A percentile compares a stretch with the other conserved stretches of the same genome.
Conservation (phyloP, 306 rosid species). For the Betula pendula region DNA sequence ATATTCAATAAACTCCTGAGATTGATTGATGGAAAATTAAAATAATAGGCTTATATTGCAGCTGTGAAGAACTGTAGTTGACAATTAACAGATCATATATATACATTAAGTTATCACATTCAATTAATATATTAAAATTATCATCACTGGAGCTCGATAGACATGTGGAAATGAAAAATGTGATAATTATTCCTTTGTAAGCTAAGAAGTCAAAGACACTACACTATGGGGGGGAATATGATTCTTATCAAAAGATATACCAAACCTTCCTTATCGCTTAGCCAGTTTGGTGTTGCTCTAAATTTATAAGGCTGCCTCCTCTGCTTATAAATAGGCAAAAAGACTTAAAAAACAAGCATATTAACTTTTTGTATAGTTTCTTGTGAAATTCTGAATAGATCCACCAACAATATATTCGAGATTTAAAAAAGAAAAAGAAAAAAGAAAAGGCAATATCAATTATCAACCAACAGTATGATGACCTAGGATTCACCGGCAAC, state of each 20-base stretch:
- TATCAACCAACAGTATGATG: conserved; percentile 23
- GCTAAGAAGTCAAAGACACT: too few species aligned
- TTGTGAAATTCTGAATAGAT: conserved; percentile 35
- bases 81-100: too few species aligned
- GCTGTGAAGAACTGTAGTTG: too few species aligned
- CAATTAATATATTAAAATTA: neutral
- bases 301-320: neutral
- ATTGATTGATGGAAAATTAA: neutral
- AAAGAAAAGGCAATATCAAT: neutral
- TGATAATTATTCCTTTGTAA: neutral
- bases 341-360: neutral
- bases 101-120: too few species aligned
- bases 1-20: neutral
- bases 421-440: neutral
- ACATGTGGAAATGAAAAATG: neutral
- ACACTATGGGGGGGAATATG: too few species aligned
- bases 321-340: too few species aligned
- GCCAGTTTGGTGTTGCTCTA: neutral
- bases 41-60: neutral
- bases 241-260: neutral
- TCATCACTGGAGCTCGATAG: neutral
- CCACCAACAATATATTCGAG: conserved; percentile 21
- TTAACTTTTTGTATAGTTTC: neutral
- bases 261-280: neutral
- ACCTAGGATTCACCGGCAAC: conserved; percentile 37